Percentiles rank a stretch among this genome's conserved stretches.
These are phyloP conservation scores for Trametes polyzona DNA, from an alignment of 1,284 basidiomycete species.

Conservation along the genomic window DNA sequence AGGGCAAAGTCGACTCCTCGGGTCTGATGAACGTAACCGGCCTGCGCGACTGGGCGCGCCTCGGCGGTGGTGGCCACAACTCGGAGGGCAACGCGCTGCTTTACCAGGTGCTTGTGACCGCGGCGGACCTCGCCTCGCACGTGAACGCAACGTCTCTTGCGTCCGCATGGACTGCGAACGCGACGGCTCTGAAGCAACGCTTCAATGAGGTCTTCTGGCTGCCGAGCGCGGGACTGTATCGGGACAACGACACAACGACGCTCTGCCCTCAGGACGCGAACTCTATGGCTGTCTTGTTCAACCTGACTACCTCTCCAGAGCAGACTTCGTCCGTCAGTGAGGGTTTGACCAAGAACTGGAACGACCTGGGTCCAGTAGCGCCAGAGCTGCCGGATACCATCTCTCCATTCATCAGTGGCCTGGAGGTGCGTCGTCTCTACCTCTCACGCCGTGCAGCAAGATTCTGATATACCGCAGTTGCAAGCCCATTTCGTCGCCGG, in stretches of 20 bases:
- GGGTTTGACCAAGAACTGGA: conserved; percentile 52
- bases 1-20: conserved; percentile 46
- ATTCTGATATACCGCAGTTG: conserved; percentile 35
- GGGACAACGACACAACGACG: conserved; percentile 48
- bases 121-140: conserved; percentile 49
- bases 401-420: conserved; percentile 53
- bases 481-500: conserved; percentile 56
- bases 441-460: neutral
- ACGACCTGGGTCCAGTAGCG: conserved; percentile 49
- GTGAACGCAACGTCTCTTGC: conserved; percentile 42
- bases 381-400: conserved; percentile 58
- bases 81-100: conserved; percentile 53
- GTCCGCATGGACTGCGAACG: conserved; percentile 43
- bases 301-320: conserved; percentile 44
- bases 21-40: conserved; percentile 53
- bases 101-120: conserved; percentile 52
- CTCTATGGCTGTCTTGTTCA: conserved; percentile 53
- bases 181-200: conserved; percentile 44
- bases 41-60: conserved; percentile 54
- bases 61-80: conserved; percentile 51
- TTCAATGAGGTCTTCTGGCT: conserved; percentile 53
- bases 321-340: conserved; percentile 48
- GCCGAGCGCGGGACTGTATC: conserved; percentile 45
- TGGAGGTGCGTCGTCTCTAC: conserved; percentile 42
- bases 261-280: conserved; percentile 57